A percentile compares a stretch with the other conserved stretches of the same genome.
phyloP scores from a whole-genome alignment of 495 filamentous ascomycete species.

The Hyphodiscus hymeniophilus region DNA sequence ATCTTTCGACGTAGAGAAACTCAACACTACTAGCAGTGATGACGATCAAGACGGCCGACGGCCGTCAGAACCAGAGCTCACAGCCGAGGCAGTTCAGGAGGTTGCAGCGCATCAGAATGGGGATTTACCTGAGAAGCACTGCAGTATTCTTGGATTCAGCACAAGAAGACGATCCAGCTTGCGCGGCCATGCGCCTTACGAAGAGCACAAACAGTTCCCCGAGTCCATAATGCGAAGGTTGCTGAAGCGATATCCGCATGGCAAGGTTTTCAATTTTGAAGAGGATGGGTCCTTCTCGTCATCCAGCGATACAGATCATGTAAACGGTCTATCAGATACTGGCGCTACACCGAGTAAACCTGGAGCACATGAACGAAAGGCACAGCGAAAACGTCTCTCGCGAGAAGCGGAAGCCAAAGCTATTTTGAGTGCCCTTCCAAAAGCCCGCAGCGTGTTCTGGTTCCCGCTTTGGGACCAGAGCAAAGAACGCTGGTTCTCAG shows the following conservation, averaged over 20 bases:
- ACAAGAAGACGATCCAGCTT: slow-evolving; percentile 19
- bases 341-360: background rate
- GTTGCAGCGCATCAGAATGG: slow-evolving; percentile 11
- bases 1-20: slow-evolving; percentile 6
- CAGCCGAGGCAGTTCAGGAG: slow-evolving; percentile 1
- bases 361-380: slow-evolving; percentile 9
- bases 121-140: slow-evolving; percentile 16
- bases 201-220: slow-evolving; percentile 22
- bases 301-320: slow-evolving; percentile 20
- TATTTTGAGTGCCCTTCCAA: slow-evolving; percentile 31
- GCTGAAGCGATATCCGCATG: slow-evolving; percentile 29
- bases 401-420: slow-evolving; percentile 19
- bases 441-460: slow-evolving; percentile 47
- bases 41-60: slow-evolving; percentile 9
- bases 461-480: slow-evolving; percentile 65
- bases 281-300: slow-evolving; percentile 27
- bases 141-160: slow-evolving; percentile 21
- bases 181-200: slow-evolving; percentile 12
- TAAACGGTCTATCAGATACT: background rate
- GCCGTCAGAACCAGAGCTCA: slow-evolving; percentile 1
- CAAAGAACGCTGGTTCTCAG: slow-evolving; percentile 59
- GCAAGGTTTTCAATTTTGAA: slow-evolving; percentile 34
- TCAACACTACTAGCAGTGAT: slow-evolving; percentile 6
- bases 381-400: slow-evolving; percentile 16
- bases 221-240: slow-evolving; percentile 29